Base-by-base conservation (phyloP, 2,329 filamentous ascomycete species). In the Zarea fungicola region DNA sequence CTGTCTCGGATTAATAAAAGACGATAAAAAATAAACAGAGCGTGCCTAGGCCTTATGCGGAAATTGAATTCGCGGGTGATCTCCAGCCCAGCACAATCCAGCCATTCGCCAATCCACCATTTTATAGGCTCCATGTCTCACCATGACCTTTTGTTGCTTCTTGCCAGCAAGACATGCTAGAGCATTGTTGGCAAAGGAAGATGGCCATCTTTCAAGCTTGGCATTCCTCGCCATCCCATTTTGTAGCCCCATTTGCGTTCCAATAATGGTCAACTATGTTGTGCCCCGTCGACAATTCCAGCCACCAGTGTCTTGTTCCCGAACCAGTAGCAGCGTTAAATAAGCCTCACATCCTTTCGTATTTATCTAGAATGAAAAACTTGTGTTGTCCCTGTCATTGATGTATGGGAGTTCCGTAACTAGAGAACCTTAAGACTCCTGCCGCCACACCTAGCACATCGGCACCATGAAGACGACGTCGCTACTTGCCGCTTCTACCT, bases 101-200 rank as follows among this genome's bases (percentile, higher is more conserved):
- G n/a, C n/a, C 42, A 45, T 45, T 45, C 21, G 42, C 9, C 21
- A 22, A 32, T 45, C 29, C 16, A n/a, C 22, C 25, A 42, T n/a
- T n/a, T n/a, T n/a, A n/a, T n/a, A n/a, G n/a, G 39, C 32, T 4
- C 25, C 42, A 23, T 45, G 42, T 45, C 42, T 45, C 32, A 45
- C 42, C 14, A 21, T 11, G 6, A 9, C 18, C 41, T 43, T 43
- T 34, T 23, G 41, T 16, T 32, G 19, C 14, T 34, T 28, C 28
- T 11, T 4, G 16, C 16, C 19, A 25, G 40, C 40, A 14, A 32
- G 26, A 32, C 40, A 32, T 10, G 26, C n/a, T 42, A 28, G 28
- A 13, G 35, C 35, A 22, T 11, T 22, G 19, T 14, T 34, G 34
- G n/a, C n/a, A n/a, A n/a, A n/a, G n/a, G n/a, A n/a, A n/a, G n/a